Conservation (phyloP, 805 yeast species). For the Saturnispora kantuleensis region DNA sequence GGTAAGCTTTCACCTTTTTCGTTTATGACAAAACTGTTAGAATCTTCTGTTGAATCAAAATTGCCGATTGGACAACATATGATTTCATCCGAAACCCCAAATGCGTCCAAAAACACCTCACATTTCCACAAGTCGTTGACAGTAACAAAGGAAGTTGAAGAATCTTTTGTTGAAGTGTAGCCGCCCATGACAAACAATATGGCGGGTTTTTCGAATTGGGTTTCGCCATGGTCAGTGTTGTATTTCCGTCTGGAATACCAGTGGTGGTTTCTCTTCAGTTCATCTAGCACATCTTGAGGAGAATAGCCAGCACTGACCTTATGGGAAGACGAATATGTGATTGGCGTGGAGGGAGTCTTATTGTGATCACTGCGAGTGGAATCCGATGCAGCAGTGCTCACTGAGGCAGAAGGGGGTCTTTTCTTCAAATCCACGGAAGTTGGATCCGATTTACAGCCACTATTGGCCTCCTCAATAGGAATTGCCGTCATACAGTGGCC, state of each 20-base stretch:
- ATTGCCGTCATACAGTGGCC: constrained; percentile 21
- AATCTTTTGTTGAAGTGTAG: constrained; percentile 27
- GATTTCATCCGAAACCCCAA: constrained; percentile 23
- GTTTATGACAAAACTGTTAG: constrained; percentile 15
- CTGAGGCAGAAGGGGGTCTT: background rate
- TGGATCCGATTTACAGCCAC: background rate
- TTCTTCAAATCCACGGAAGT: background rate
- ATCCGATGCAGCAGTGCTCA: background rate
- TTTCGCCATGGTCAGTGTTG: background rate
- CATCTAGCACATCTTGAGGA: background rate
- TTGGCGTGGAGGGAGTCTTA: background rate
- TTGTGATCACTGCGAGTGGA: background rate
- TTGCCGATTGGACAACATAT: constrained; percentile 25
- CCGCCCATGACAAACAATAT: constrained; percentile 40
- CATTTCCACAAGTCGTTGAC: constrained; percentile 28
- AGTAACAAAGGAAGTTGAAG: constrained; percentile 21
- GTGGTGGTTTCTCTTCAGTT: background rate
- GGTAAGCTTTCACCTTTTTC: constrained; percentile 13
- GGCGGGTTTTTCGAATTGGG: constrained; percentile 20
- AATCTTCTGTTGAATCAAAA: constrained; percentile 17
- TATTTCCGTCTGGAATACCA: background rate
- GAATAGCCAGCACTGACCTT: background rate
- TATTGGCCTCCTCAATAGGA: constrained; percentile 23
- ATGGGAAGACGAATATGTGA: background rate
- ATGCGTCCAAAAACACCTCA: constrained; percentile 27